Evolutionary conservation across 371 early-diverging fungal species (phyloP), one percentile per base, ranked within the genome.

Genomic region (Mucor plumbeus): DNA sequence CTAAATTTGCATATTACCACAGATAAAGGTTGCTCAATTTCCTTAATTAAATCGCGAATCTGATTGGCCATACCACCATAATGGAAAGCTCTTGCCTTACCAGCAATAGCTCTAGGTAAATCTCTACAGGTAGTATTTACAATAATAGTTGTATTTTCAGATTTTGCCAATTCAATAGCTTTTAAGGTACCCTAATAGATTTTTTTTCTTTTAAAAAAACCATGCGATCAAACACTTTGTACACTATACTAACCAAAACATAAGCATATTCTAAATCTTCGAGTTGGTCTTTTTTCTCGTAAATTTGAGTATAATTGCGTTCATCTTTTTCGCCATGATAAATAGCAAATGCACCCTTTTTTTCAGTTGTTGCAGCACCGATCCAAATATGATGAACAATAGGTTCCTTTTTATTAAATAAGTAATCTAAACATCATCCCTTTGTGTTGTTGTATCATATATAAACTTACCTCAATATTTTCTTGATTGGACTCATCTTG

Each of bases 121-220:
- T 60, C 67, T 63, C 71, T 67, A 19, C 54, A 71, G 21, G 67
- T 38, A 7, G 59, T 58, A 40, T 67, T 59, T 3, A 71, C n/a
- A 35, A 64, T 47, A 5, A 70, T 15, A 36, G 67, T 48, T 41
- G 34, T 26, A 35, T 34, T 36, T 14, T 17, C 19, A 11, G 5
- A 5, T 26, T 53, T 31, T 10, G 38, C 39, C 5, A 43, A 11
- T 47, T 61, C 56, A 26, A 67, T 19, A 13, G 63, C 71, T 26
- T 61, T 65, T 5, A 62, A 43, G 10, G 62, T 26, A 33, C 66
- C 65, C 62, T 38, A 26, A 50, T 21, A 11, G 11, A 58, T 9
- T 10, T 35, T 13, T 33, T 8, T 50, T 33, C n/a, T n/a, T n/a
- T n/a, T n/a, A n/a, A 34, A 34, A 8, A 36, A 10, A 47, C 21